Base-by-base conservation (phyloP, 768 basidiomycete genomes). In the Calocybe cyanea region DNA sequence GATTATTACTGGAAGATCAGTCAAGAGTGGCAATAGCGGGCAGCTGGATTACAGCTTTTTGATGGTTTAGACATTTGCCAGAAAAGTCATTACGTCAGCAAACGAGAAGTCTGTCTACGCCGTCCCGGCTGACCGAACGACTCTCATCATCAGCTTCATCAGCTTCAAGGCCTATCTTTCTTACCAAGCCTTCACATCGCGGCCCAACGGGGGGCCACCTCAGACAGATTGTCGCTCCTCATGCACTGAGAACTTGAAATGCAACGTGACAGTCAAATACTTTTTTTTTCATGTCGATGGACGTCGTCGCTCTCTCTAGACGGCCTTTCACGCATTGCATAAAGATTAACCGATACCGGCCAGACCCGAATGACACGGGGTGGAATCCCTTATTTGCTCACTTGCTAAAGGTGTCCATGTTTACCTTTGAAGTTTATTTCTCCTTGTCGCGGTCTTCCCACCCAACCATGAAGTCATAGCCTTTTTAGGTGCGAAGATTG, bases 351-450 rank as follows among this genome's bases (percentile, higher is more conserved):
- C 19, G 9, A 19, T 41, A 30, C n/a, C n/a, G n/a, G n/a, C n/a
- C n/a, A n/a, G n/a, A n/a, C 43, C 57, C 57, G 57, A 57, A 56
- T 47, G 23, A 38, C 36, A 40, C 57, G 57, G 56, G 37, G 5
- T 28, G 5, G 5, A 6, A 6, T 11, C 11, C 6, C 25, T 28
- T 28, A 28, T 28, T 28, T 28, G 25, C 25, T 28, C 11, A 11
- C 11, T 28, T 28, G 11, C 25, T 28, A 28, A 5, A 28, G 25
- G 6, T 28, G 5, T 6, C 25, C 5, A 28, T 5, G n/a, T n/a
- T 31, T 41, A 10, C 40, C 19, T 17, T 15, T 17, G 46, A 51
- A 46, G 48, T 32, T 31, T 49, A 43, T 33, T 54, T 43, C 32
- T 50, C 37, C 30, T 37, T 19, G 20, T 28, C 38, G 28, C 31